phyloP scores from a whole-genome alignment of 2,329 filamentous ascomycete genomes.

The Helotiales sp. region DNA sequence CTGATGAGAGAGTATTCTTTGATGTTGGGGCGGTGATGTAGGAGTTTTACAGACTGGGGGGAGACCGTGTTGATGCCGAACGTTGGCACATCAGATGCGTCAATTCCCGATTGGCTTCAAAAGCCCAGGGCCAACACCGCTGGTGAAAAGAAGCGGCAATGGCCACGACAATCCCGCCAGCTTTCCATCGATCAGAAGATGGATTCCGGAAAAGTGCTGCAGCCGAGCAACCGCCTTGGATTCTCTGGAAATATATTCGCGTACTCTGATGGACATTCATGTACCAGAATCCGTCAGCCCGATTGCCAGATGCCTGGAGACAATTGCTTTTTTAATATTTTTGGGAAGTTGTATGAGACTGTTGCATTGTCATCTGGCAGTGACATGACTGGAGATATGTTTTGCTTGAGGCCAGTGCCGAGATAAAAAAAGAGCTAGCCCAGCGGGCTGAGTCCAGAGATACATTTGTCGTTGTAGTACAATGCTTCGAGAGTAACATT shows the following conservation, averaged over 20 bases:
- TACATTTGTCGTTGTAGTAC: constrained; percentile 9
- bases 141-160: constrained; percentile 59
- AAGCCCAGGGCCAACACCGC: constrained; percentile 73
- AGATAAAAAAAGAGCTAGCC: constrained; percentile 64
- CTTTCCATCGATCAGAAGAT: constrained; percentile 66
- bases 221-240: constrained; percentile 64
- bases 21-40: constrained; percentile 41
- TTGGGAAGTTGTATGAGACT: constrained; percentile 51
- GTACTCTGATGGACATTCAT: neutral
- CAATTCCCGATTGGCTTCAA: constrained; percentile 77
- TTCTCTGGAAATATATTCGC: neutral
- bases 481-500: constrained; percentile 73
- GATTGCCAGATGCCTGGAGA: constrained; percentile 50
- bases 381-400: constrained; percentile 68
- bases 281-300: constrained; percentile 79
- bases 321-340: constrained; percentile 70
- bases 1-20: constrained; percentile 40
- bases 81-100: constrained; percentile 73
- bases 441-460: neutral
- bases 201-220: constrained; percentile 64
- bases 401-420: constrained; percentile 38
- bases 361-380: constrained; percentile 64
- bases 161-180: constrained; percentile 44
- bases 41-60: constrained; percentile 43
- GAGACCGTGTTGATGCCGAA: constrained; percentile 77